phyloP scores from a whole-genome alignment of 2,329 filamentous ascomycete species.

The Aspergillus pseudotamarii region DNA sequence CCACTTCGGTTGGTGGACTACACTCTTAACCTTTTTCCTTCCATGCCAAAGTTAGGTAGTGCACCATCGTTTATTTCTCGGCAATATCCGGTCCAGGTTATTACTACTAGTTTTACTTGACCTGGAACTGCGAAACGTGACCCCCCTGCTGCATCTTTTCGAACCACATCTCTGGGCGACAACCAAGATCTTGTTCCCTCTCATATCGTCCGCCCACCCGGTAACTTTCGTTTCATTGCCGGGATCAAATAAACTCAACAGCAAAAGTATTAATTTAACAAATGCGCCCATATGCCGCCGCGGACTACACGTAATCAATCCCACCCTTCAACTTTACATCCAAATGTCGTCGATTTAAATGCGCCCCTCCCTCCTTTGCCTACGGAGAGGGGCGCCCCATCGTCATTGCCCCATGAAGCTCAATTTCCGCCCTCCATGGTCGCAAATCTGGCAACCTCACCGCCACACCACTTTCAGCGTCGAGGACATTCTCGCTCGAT shows the following conservation, averaged over 20 bases:
- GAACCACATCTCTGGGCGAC: background rate
- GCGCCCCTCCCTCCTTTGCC: conserved; percentile 20
- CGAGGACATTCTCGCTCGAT: conserved; percentile 65
- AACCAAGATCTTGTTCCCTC: background rate
- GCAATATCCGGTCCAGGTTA: conserved; percentile 9
- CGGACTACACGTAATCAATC: conserved; percentile 35
- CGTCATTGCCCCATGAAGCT: conserved; percentile 29
- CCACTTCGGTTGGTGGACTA: background rate
- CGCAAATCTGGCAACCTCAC: conserved; percentile 19
- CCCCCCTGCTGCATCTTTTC: background rate
- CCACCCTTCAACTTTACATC: conserved; percentile 29
- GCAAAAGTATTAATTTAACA: conserved; percentile 9
- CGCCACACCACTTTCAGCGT: conserved; percentile 24
- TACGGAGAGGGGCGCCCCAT: conserved; percentile 24
- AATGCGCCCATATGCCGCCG: conserved; percentile 43
- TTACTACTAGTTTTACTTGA: background rate
- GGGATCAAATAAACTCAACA: background rate
- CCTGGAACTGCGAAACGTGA: background rate
- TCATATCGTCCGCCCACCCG: background rate
- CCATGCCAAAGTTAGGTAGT: conserved; percentile 2
- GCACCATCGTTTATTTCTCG: conserved; percentile 4
- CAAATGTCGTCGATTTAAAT: conserved; percentile 22
- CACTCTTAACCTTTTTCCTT: background rate
- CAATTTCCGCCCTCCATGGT: conserved; percentile 26
- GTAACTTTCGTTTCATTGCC: background rate